phyloP scores from a whole-genome alignment of 2,329 filamentous ascomycete species.

The Trematosphaeria pertusa region DNA sequence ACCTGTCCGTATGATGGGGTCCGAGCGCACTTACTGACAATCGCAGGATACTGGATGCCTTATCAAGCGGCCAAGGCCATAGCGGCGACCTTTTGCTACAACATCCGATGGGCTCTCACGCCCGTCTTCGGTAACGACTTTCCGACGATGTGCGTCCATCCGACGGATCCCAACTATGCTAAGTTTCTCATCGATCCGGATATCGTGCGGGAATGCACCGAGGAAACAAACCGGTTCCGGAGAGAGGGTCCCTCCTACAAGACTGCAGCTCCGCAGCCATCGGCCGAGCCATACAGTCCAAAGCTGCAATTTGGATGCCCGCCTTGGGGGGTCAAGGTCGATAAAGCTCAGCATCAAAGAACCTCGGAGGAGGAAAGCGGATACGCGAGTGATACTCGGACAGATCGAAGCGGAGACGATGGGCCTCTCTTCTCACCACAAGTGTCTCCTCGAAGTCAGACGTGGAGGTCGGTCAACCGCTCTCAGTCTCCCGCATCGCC shows the following conservation, averaged over 20 bases:
- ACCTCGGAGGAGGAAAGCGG: conserved; percentile 47
- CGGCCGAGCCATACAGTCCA: conserved; percentile 15
- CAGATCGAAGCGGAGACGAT: no score
- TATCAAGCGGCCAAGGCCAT: conserved; percentile 84
- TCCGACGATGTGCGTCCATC: conserved; percentile 71
- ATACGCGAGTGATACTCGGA: conserved; percentile 53
- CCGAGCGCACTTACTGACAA: conserved; percentile 13
- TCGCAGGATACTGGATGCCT: conserved; percentile 93
- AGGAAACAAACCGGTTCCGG: conserved; percentile 48
- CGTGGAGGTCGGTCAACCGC: conserved; percentile 54
- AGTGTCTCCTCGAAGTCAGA: conserved; percentile 46
- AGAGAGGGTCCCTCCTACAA: conserved; percentile 28
- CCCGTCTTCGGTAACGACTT: conserved; percentile 90
- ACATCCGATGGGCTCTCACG: conserved; percentile 83
- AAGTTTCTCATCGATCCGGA: conserved; percentile 51
- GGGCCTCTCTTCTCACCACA: conserved; percentile 51
- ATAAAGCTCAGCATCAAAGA: conserved; percentile 17
- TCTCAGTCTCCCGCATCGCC: conserved; percentile 25
- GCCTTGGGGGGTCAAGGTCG: conserved; percentile 17
- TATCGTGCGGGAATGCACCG: conserved; percentile 46
- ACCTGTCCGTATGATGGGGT: neutral
- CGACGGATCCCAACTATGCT: conserved; percentile 68
- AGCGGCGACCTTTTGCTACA: conserved; percentile 86
- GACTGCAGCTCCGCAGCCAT: conserved; percentile 2
- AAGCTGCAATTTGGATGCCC: conserved; percentile 20